Base-by-base conservation (phyloP, 371 early-diverging fungal genomes). In the Mucor sp. region DNA sequence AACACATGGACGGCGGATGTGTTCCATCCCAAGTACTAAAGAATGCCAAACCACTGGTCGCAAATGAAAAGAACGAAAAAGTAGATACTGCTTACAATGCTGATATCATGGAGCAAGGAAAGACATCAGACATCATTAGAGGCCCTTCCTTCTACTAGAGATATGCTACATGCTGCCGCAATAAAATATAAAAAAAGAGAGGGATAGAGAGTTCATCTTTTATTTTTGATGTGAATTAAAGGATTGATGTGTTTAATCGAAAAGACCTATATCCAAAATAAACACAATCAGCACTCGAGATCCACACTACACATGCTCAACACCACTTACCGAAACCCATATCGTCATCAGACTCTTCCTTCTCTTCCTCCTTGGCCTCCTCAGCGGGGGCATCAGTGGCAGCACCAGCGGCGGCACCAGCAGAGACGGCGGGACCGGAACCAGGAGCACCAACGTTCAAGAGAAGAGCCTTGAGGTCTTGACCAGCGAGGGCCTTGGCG, bases 401-500 rank as follows among this genome's bases (percentile, higher is more conserved):
- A 76, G 60, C 88, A 63, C 70, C 85, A 68, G 63, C 86, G 59
- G 81, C 84, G 62, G 77, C 78, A 71, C 75, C 86, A 59, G 66
- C 89, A 62, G 76, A 85, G 75, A 74, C 91, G 69, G 84, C 89
- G 65, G 89, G 87, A 72, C 87, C 90, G 73, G 86, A 88, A 81
- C 86, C 91, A 81, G 90, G 93, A 72, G 92, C 83, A 81, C 97
- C 97, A 74, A 95, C 92, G 91, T 94, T 95, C 84, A 91, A 87
- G 80, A 98, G 86, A 81, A 97, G 88, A 75, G 93, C 93, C 79
- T 83, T 87, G 71, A 98, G 80, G 85, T 97, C 91, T 89, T 94
- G 93, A 76, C 97, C 97, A 69, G 87, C 95, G 74, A 98, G 91
- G 68, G 98, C 98, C 94, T 98, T 98, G 86, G 99, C 95, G 85